phyloP scores from a whole-genome alignment of 1,284 basidiomycete genomes.

The Marasmius tenuissimus region DNA sequence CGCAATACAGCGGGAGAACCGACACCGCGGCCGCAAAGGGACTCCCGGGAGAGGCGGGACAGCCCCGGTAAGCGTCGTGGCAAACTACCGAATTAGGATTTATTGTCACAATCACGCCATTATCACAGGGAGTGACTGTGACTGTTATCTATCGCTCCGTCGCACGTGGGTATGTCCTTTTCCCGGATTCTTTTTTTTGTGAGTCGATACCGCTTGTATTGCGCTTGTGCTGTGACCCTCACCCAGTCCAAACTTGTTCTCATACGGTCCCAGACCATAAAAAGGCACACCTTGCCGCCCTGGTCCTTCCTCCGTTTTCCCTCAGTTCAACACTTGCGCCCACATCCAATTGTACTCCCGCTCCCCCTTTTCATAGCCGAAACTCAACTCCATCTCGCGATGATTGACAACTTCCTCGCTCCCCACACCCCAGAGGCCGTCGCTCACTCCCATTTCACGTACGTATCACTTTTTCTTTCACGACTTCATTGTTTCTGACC shows the following conservation, averaged over 20 bases:
- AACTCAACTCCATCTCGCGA: slow-evolving; percentile 14
- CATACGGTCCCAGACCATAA: neutral
- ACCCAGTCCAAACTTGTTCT: neutral
- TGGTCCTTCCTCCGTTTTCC: neutral
- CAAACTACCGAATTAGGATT: no score
- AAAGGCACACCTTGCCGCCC: neutral
- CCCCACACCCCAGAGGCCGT: slow-evolving; percentile 72
- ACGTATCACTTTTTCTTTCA: slow-evolving; percentile 26
- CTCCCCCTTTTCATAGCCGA: slow-evolving; percentile 15
- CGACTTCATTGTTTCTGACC: slow-evolving; percentile 8
- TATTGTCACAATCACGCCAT: no score
- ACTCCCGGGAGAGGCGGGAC: no score
- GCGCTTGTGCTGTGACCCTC: neutral
- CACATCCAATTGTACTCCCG: slow-evolving; percentile 1
- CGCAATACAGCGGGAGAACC: no score
- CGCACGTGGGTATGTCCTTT: neutral
- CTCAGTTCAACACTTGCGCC: neutral
- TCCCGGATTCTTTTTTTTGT: neutral
- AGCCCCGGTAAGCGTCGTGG: no score
- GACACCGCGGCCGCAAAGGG: no score
- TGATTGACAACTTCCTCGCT: slow-evolving; percentile 71
- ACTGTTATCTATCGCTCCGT: neutral
- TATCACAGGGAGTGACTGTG: no score
- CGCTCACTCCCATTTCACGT: slow-evolving; percentile 71
- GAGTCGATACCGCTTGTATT: neutral